Evolutionary conservation across 177 flowering plant genomes (phyloP).

Genomic region (Vitis hybrid): DNA sequence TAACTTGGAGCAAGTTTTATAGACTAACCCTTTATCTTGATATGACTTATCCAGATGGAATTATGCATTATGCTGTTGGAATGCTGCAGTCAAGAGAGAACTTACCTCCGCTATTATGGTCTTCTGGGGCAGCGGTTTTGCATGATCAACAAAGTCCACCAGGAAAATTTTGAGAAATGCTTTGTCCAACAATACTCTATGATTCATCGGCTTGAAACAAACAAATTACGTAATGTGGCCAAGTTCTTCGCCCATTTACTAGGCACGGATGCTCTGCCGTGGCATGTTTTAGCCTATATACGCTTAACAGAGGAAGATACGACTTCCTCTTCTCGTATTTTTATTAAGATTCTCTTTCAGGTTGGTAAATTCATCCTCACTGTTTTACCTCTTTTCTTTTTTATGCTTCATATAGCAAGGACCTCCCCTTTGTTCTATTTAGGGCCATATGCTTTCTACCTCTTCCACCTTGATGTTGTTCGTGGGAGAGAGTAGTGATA

Average conservation of each 20-base stretch:
- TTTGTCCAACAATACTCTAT: slow-evolving; percentile 88
- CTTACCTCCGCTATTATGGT: slow-evolving; percentile 88
- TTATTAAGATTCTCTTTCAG: slow-evolving; percentile 91
- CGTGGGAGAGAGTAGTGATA: no score
- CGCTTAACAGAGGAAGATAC: slow-evolving; percentile 95
- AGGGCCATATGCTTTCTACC: no score
- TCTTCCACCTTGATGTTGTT: no score
- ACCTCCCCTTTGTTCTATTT: no score
- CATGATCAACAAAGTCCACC: slow-evolving; percentile 81
- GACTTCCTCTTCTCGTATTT: slow-evolving; percentile 90
- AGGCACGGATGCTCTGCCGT: slow-evolving; percentile 88
- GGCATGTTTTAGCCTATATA: slow-evolving; percentile 86
- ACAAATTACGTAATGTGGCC: slow-evolving; percentile 86
- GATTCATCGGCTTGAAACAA: slow-evolving; percentile 90
- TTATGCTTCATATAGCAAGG: no score
- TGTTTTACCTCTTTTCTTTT: no score
- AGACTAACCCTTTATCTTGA: slow-evolving; percentile 1
- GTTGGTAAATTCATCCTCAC: slow-evolving; percentile 22
- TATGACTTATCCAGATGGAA: slow-evolving; percentile 65
- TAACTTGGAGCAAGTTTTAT: neutral
- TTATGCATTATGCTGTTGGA: slow-evolving; percentile 87
- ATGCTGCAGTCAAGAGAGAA: slow-evolving; percentile 96
- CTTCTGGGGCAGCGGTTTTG: slow-evolving; percentile 91
- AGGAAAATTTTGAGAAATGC: slow-evolving; percentile 84
- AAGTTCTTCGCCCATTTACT: slow-evolving; percentile 93